Conservation (phyloP, 1,284 basidiomycete genomes). For the Irpex sp. region DNA sequence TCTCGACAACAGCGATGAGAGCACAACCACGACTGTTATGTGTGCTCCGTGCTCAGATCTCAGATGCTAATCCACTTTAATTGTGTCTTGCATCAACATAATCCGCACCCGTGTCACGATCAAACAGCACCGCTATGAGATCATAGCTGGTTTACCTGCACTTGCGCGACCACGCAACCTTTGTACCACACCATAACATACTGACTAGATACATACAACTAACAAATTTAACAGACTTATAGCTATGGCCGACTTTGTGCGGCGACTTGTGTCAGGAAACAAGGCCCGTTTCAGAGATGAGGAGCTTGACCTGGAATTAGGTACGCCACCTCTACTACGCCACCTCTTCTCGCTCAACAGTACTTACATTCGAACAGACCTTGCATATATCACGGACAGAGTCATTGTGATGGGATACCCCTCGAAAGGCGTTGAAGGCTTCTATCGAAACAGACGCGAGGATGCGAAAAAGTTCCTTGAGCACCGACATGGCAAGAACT, state of each 20-base stretch:
- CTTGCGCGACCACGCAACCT: too few relatives aligned
- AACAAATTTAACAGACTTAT: neutral
- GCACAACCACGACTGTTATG: too few relatives aligned
- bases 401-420: constrained; percentile 92
- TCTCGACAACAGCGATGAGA: too few relatives aligned
- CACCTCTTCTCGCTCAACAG: neutral
- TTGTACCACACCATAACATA: neutral
- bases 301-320: constrained; percentile 66
- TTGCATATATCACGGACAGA: constrained; percentile 80
- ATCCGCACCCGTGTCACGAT: neutral
- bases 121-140: neutral
- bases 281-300: constrained; percentile 79
- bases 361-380: constrained; percentile 39
- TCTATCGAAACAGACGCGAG: constrained; percentile 79
- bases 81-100: too few relatives aligned
- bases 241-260: constrained; percentile 56
- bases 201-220: neutral
- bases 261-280: constrained; percentile 67
- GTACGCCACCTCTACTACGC: constrained; percentile 26
- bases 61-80: too few relatives aligned
- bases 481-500: constrained; percentile 70
- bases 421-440: constrained; percentile 72
- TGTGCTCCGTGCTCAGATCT: too few relatives aligned
- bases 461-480: constrained; percentile 80
- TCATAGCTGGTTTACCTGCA: neutral